phyloP scores from a whole-genome alignment of 352 stramenopile species.

The Pythium plurisporium region DNA sequence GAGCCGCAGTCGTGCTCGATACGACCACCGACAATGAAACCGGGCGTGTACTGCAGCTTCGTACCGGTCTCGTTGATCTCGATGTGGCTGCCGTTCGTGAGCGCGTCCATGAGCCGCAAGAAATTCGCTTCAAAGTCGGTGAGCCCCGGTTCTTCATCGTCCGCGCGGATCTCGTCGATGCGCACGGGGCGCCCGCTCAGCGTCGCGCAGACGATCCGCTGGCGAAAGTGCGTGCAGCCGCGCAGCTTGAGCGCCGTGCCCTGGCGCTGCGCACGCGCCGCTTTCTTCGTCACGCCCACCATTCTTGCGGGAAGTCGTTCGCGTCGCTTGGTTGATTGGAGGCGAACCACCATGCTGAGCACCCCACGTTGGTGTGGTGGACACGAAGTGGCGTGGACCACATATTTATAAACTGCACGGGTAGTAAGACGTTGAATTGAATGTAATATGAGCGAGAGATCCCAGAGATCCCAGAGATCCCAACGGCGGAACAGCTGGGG shows the following conservation, averaged over 20 bases:
- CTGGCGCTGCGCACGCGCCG: slow-evolving; percentile 25
- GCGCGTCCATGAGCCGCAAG: slow-evolving; percentile 93
- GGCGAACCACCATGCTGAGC: too few relatives aligned
- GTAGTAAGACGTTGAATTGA: not conserved
- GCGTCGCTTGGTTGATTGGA: slow-evolving; percentile 14
- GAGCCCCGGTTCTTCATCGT: slow-evolving; percentile 94
- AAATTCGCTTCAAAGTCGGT: slow-evolving; percentile 97
- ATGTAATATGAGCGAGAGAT: not conserved
- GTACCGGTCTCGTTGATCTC: slow-evolving; percentile 99
- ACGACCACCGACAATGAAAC: slow-evolving; percentile 93
- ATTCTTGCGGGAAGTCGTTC: slow-evolving; percentile 8
- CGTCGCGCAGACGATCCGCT: slow-evolving; percentile 91
- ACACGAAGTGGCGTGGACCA: slow-evolving; percentile 11
- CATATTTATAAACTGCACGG: not conserved
- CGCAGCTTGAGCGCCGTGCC: slow-evolving; percentile 54
- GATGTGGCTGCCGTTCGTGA: slow-evolving; percentile 97
- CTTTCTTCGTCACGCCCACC: slow-evolving; percentile 31
- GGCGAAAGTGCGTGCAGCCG: slow-evolving; percentile 91
- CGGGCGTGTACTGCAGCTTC: slow-evolving; percentile 95
- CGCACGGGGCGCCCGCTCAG: slow-evolving; percentile 91
- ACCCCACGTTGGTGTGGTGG: too few relatives aligned
- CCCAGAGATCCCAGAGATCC: not conserved
- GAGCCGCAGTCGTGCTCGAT: slow-evolving; percentile 95
- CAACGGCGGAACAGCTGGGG: slow-evolving; percentile 4
- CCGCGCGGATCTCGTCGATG: slow-evolving; percentile 93